phyloP scores from a whole-genome alignment of 1,284 basidiomycete genomes.

The Naganishia cerealis region DNA sequence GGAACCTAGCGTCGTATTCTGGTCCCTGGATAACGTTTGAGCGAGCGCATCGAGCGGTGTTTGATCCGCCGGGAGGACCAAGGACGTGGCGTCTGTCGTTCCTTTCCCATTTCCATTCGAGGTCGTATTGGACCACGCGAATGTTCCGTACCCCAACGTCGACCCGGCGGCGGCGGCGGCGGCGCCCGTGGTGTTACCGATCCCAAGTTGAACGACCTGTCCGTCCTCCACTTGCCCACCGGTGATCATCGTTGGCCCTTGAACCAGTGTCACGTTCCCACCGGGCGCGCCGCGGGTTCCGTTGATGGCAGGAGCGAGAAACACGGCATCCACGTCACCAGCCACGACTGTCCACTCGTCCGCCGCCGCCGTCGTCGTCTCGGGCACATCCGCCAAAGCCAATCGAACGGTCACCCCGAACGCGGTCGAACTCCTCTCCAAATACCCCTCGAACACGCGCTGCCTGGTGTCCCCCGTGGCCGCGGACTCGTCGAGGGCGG shows the following conservation, averaged over 20 bases:
- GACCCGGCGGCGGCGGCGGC: slow-evolving; percentile 31
- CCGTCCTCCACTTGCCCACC: slow-evolving; percentile 12
- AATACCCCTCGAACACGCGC: slow-evolving; percentile 75
- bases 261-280: background rate
- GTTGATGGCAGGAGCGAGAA: slow-evolving; percentile 6
- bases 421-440: slow-evolving; percentile 66
- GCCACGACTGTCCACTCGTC: slow-evolving; percentile 13
- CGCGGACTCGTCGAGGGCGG: slow-evolving; percentile 68
- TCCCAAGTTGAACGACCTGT: background rate
- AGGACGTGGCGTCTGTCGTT: slow-evolving; percentile 61
- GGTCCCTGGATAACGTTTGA: slow-evolving; percentile 58
- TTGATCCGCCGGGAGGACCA: slow-evolving; percentile 52
- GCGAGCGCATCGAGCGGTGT: slow-evolving; percentile 71
- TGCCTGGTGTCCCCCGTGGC: slow-evolving; percentile 65
- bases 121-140: slow-evolving; percentile 68
- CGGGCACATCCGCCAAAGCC: slow-evolving; percentile 64
- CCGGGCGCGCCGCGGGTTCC: slow-evolving; percentile 8
- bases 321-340: slow-evolving; percentile 7
- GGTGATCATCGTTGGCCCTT: slow-evolving; percentile 3
- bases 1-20: slow-evolving; percentile 43
- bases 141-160: slow-evolving; percentile 66
- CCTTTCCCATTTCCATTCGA: slow-evolving; percentile 33
- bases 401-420: slow-evolving; percentile 76
- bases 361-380: slow-evolving; percentile 63
- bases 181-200: slow-evolving; percentile 35